Conservation (phyloP, 805 yeast genomes). For the Lachancea thermotolerans region DNA sequence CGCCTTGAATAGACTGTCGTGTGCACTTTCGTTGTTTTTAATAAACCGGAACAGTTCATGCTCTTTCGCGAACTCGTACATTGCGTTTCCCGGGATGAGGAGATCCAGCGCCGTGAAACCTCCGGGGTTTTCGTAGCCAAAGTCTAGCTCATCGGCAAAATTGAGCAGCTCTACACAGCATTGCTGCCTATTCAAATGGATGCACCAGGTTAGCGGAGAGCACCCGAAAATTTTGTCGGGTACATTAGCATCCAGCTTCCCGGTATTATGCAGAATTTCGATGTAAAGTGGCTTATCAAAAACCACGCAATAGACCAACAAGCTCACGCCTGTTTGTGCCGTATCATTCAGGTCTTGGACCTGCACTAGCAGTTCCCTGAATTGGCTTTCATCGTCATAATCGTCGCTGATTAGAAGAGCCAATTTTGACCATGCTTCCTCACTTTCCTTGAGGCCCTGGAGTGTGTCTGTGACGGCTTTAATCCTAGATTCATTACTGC, state of each 20-base stretch:
- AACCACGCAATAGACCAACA: conserved; percentile 49
- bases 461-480: not conserved
- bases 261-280: conserved; percentile 38
- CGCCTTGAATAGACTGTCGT: conserved; percentile 9
- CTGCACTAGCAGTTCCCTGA: conserved; percentile 12
- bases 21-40: conserved; percentile 9
- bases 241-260: conserved; percentile 41
- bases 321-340: conserved; percentile 37
- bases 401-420: conserved; percentile 20
- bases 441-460: not conserved
- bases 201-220: conserved; percentile 85
- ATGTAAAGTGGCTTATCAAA: conserved; percentile 44
- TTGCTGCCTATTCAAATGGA: conserved; percentile 50
- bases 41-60: conserved; percentile 37
- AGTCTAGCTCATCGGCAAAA: conserved; percentile 51
- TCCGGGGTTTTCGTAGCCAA: conserved; percentile 34
- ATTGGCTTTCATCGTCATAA: conserved; percentile 17
- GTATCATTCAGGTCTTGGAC: conserved; percentile 18
- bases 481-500: not conserved
- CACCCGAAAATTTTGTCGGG: conserved; percentile 46
- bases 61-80: conserved; percentile 50
- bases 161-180: conserved; percentile 52
- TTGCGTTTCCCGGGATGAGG: conserved; percentile 48
- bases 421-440: conserved; percentile 19
- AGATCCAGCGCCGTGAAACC: conserved; percentile 45